phyloP scores from a whole-genome alignment of 345 rosid species.

The Brassica cretica region DNA sequence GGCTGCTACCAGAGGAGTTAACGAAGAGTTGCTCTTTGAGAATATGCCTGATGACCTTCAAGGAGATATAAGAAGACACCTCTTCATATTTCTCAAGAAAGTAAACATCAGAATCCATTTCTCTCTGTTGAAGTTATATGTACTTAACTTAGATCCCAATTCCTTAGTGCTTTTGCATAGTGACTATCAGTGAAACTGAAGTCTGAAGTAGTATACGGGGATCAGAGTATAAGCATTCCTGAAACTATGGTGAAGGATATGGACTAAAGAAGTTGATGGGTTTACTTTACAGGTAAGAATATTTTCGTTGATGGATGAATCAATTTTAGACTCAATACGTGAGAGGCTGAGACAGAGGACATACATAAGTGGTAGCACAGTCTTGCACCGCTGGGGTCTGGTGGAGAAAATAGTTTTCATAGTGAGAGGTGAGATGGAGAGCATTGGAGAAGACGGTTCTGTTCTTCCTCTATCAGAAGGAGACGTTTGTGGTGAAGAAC shows the following conservation, averaged over 20 bases:
- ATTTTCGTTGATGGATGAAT: conserved; percentile 69
- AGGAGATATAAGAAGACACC: conserved; percentile 1
- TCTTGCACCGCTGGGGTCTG: conserved; percentile 55
- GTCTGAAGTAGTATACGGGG: not conserved
- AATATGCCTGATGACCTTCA: conserved; percentile 5
- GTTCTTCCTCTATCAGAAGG: conserved; percentile 57
- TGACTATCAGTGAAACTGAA: not conserved
- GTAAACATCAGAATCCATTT: not conserved
- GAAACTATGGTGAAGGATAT: not conserved
- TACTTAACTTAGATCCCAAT: not conserved
- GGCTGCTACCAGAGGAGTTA: not conserved
- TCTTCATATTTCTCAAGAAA: not conserved
- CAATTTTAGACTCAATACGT: conserved; percentile 65
- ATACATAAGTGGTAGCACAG: conserved; percentile 61
- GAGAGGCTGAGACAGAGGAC: conserved; percentile 72
- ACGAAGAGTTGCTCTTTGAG: not conserved
- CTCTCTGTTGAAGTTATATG: not conserved
- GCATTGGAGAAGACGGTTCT: conserved; percentile 57
- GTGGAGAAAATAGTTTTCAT: conserved; percentile 82
- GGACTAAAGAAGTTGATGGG: not conserved
- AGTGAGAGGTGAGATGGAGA: conserved; percentile 79
- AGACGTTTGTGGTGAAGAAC: conserved; percentile 85
- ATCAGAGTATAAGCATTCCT: not conserved
- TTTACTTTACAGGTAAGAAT: conserved; percentile 61
- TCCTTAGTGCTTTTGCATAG: not conserved